Evolutionary conservation across 164 flowering plant genomes (phyloP), one percentile per base, ranked within the genome.

Genomic region (Aristolochia fimbriata): DNA sequence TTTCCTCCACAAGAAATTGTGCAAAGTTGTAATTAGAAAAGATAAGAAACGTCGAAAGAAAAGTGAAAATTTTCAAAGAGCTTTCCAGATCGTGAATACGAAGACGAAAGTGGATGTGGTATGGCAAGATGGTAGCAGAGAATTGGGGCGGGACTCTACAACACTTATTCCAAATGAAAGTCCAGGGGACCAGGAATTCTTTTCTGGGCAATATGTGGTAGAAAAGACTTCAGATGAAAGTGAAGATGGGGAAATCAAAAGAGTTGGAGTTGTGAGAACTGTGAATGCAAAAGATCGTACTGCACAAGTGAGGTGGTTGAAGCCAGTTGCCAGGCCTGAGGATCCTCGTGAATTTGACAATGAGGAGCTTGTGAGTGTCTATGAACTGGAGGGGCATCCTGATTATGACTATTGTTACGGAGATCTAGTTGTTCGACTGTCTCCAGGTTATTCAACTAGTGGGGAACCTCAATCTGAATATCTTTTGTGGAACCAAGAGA

Each of bases 371-470:
- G 96, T 88, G 4, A 94, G 99, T 70, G 97, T 94, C 0, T 94
- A 94, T 83, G 97, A 91, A 81, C 86, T 94, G 52, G 96, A 91
- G 68, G 88, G 77, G 27, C 97, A 94, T 80, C 87, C 86, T 33
- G 99, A 94, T 76, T 94, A 86, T 78, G 99, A 94, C 66, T 94
- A 91, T 69, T 88, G 96, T 71, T 82, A 85, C 77, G 99, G 99
- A 45, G 99, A 94, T 74, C 87, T 88, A 4, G 97, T 94, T 58
- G 84, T 94, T 74, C 76, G 96, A 61, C 74, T 91, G 61, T 76
- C 86, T 56, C 89, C 93, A 47, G 83, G 83, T 62, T 77, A 80
- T 46, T 65, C 74, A 61, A 64, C 82, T 49, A 24, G 49, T 17
- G 62, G 47, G 45, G 69, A 45, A 45, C 49, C 55, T 45, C 58